Evolutionary conservation across 768 basidiomycete genomes (phyloP).

Genomic region (Boletus coccyginus): DNA sequence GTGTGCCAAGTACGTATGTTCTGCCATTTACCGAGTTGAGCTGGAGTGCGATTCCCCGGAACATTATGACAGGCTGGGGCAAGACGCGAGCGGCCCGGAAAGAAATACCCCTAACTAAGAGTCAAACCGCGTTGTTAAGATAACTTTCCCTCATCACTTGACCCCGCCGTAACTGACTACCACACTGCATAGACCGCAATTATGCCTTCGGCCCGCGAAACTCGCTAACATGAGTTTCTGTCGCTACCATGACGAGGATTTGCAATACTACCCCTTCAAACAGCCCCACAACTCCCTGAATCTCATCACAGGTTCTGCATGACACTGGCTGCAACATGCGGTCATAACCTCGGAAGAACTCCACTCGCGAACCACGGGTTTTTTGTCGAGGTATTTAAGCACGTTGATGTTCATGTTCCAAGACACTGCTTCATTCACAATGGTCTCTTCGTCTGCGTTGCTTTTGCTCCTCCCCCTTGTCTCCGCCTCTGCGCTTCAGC

Average conservation of each 20-base stretch:
- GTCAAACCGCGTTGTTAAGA: background rate
- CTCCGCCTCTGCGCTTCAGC: background rate
- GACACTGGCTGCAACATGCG: background rate
- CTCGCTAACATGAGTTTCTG: background rate
- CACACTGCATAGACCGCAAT: background rate
- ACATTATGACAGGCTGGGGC: background rate
- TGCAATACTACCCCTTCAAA: background rate
- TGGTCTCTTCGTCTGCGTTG: background rate
- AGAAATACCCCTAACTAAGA: background rate
- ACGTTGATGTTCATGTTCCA: background rate
- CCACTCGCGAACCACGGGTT: background rate
- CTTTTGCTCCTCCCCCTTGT: background rate
- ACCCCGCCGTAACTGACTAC: background rate
- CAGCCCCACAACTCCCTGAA: background rate
- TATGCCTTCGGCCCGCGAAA: background rate
- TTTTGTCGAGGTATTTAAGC: conserved; percentile 7
- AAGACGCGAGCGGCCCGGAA: background rate
- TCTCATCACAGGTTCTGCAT: background rate
- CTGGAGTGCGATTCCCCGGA: background rate
- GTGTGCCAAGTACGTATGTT: background rate
- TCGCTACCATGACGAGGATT: background rate
- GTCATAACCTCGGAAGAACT: background rate
- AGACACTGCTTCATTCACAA: background rate
- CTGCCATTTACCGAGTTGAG: background rate
- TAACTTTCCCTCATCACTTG: background rate